A percentile compares a stretch with the other conserved stretches of the same genome.
Evolutionary conservation across 495 filamentous ascomycete species (phyloP).

Genomic region (Aspergillus heteromorphus): DNA sequence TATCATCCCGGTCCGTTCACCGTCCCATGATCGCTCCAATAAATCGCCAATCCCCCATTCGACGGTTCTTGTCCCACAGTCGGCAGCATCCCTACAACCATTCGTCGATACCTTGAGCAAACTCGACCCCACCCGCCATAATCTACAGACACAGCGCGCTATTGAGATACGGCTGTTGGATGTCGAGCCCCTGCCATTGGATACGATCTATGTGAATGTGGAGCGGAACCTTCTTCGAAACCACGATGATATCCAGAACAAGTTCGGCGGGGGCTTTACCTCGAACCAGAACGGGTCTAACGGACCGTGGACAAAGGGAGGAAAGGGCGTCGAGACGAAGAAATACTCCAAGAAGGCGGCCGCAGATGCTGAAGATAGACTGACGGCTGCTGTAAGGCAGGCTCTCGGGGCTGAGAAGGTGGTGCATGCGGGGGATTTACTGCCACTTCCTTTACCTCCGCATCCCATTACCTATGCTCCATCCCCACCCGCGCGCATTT

Average conservation of each 20-base stretch:
- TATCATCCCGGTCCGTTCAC: conserved; percentile 66
- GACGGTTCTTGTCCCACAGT: conserved; percentile 78
- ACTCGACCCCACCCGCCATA: conserved; percentile 46
- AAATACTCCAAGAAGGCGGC: conserved; percentile 31
- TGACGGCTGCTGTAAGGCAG: conserved; percentile 72
- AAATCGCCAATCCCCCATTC: conserved; percentile 66
- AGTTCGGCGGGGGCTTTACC: conserved; percentile 58
- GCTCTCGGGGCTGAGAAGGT: conserved; percentile 65
- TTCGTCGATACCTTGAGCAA: conserved; percentile 64
- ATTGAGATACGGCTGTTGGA: conserved; percentile 81
- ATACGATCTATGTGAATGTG: conserved; percentile 78
- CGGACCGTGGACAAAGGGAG: conserved; percentile 34
- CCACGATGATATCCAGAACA: conserved; percentile 56
- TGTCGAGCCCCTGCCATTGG: conserved; percentile 70
- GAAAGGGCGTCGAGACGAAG: conserved; percentile 34
- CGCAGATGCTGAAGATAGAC: conserved; percentile 52
- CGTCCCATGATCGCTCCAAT: conserved; percentile 69
- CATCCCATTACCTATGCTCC: conserved; percentile 85
- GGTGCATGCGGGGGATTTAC: conserved; percentile 76
- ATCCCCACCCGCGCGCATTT: conserved; percentile 64
- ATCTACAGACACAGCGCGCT: conserved; percentile 49
- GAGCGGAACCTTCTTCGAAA: conserved; percentile 67
- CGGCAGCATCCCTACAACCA: conserved; percentile 69
- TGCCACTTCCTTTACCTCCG: conserved; percentile 76
- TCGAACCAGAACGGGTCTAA: conserved; percentile 27